Evolutionary conservation across 306 rosid species (phyloP).

Genomic region (Aeschynomene evenia): DNA sequence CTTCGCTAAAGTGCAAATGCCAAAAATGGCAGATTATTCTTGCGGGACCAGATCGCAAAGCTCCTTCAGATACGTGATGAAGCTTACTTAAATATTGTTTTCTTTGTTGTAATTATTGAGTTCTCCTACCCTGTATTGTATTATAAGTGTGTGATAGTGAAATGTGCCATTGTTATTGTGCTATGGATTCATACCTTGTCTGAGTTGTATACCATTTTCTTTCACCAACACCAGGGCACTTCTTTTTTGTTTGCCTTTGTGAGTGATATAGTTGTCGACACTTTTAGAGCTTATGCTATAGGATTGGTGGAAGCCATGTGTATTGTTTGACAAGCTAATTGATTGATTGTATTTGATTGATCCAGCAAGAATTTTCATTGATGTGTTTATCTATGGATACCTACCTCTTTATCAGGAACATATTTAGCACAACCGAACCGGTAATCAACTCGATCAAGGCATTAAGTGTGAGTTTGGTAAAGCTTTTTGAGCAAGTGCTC

Average conservation of each 20-base stretch:
- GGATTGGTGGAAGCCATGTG: conserved; percentile 21
- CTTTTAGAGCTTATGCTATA: conserved; percentile 13
- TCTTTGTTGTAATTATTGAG: conserved; percentile 54
- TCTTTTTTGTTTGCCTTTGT: conserved; percentile 45
- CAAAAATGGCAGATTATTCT: conserved; percentile 62
- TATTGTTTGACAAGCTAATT: conserved; percentile 29
- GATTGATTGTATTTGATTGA: conserved; percentile 32
- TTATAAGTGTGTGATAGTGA: conserved; percentile 46
- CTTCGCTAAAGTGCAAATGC: conserved; percentile 25
- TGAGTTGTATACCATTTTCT: conserved; percentile 22
- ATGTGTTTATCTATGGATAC: not conserved
- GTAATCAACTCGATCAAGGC: too few relatives aligned
- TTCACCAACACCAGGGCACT: conserved; percentile 45
- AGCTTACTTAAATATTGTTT: conserved; percentile 20
- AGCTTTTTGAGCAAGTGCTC: too few relatives aligned
- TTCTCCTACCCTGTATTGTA: conserved; percentile 42
- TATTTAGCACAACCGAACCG: too few relatives aligned
- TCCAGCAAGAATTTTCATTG: conserved; percentile 18
- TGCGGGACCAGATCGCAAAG: conserved; percentile 80
- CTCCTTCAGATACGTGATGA: conserved; percentile 51
- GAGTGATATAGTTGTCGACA: conserved; percentile 31
- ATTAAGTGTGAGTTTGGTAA: too few relatives aligned
- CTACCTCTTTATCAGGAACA: not conserved
- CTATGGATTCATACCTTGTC: conserved; percentile 14
- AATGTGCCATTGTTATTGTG: conserved; percentile 39